Evolutionary conservation across 1,284 basidiomycete genomes (phyloP).

Genomic region (Ceratobasidium sp.): DNA sequence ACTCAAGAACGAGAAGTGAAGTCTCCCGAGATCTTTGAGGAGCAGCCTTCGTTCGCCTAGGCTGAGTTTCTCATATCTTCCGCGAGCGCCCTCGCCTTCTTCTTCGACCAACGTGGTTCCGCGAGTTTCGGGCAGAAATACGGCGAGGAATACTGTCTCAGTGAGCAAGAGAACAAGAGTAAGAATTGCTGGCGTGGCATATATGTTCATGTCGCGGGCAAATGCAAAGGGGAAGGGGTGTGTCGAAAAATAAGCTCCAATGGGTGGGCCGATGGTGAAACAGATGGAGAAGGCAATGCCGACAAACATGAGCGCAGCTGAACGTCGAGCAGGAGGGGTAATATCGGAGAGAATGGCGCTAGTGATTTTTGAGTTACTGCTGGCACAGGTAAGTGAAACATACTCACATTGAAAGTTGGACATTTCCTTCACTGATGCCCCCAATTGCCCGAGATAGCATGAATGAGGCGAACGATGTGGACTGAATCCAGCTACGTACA

Average conservation of each 20-base stretch:
- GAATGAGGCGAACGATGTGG: constrained; percentile 87
- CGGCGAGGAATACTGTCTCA: constrained; percentile 78
- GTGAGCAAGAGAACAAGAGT: constrained; percentile 76
- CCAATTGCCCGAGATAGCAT: constrained; percentile 90
- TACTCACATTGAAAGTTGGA: constrained; percentile 61
- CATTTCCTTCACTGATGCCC: constrained; percentile 83
- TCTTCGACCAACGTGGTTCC: constrained; percentile 58
- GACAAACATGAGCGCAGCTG: constrained; percentile 87
- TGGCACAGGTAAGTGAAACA: neutral
- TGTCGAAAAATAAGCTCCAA: constrained; percentile 84
- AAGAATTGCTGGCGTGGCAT: constrained; percentile 84
- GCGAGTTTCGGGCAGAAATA: constrained; percentile 84
- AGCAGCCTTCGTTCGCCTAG: constrained; percentile 47
- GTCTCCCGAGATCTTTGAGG: constrained; percentile 63
- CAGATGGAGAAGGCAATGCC: constrained; percentile 95
- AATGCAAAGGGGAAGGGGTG: constrained; percentile 59
- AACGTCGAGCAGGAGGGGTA: constrained; percentile 78
- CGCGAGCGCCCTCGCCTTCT: constrained; percentile 49
- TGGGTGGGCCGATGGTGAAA: constrained; percentile 87
- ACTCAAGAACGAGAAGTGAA: constrained; percentile 86
- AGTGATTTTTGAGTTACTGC: constrained; percentile 26
- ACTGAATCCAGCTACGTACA: constrained; percentile 80
- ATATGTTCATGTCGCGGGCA: constrained; percentile 80
- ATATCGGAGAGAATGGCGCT: constrained; percentile 93
- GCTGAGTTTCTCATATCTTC: constrained; percentile 18